phyloP scores from a whole-genome alignment of 1,284 basidiomycete genomes.

The Rhodotorula sp. region DNA sequence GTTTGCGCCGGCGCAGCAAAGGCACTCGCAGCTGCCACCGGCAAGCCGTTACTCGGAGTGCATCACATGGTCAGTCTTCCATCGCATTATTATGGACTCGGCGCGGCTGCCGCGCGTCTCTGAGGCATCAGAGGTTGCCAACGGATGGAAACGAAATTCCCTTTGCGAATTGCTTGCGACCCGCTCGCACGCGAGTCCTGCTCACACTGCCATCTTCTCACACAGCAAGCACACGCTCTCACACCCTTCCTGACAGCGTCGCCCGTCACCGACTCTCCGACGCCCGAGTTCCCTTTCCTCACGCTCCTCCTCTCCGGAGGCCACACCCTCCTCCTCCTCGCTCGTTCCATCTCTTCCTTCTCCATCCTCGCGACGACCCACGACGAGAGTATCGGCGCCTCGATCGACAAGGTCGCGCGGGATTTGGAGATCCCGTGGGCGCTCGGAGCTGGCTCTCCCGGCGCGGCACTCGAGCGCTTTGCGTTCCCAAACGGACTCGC shows the following conservation, averaged over 20 bases:
- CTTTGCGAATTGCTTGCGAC: too few species aligned
- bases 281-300: slow-evolving; percentile 77
- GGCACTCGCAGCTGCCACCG: slow-evolving; percentile 69
- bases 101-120: background rate
- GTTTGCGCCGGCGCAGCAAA: slow-evolving; percentile 77
- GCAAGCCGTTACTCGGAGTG: slow-evolving; percentile 80
- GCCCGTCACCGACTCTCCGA: slow-evolving; percentile 44
- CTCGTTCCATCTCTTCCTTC: slow-evolving; percentile 61
- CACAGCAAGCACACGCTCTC: slow-evolving; percentile 84
- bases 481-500: slow-evolving; percentile 39
- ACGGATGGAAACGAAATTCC: too few species aligned
- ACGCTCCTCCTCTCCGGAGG: slow-evolving; percentile 85
- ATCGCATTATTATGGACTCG: too few species aligned
- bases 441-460: slow-evolving; percentile 59
- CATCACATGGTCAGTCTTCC: slow-evolving; percentile 77
- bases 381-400: slow-evolving; percentile 74
- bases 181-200: background rate
- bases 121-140: too few species aligned
- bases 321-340: slow-evolving; percentile 82
- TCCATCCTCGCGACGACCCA: slow-evolving; percentile 69
- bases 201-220: slow-evolving; percentile 4
- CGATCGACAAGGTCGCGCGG: slow-evolving; percentile 54
- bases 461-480: slow-evolving; percentile 74
- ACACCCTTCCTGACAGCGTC: slow-evolving; percentile 72
- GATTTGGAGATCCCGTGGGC: slow-evolving; percentile 64